Conservation (phyloP, 768 basidiomycete species). For the Sarcodon sp. region DNA sequence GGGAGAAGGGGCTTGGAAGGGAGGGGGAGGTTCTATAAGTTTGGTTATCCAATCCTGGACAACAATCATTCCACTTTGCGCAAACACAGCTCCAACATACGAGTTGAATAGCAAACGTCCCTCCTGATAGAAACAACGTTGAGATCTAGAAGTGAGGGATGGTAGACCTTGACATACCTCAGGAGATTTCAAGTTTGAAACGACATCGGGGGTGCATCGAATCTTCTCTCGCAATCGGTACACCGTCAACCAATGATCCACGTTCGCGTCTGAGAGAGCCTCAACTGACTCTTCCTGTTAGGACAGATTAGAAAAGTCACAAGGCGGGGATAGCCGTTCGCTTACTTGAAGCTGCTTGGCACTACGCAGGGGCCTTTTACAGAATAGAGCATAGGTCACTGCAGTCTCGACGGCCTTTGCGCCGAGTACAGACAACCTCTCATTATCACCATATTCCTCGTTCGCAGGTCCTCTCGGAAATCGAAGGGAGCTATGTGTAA, state of each 20-base stretch:
- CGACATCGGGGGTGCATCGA: slow-evolving; percentile 28
- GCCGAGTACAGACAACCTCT: slow-evolving; percentile 50
- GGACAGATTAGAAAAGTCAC: not conserved
- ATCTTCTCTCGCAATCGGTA: slow-evolving; percentile 44
- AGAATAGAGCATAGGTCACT: slow-evolving; percentile 37
- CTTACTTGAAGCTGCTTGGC: slow-evolving; percentile 32
- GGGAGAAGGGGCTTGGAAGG: not conserved
- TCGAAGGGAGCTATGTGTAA: slow-evolving; percentile 54
- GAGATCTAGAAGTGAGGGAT: not conserved
- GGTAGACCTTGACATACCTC: slow-evolving; percentile 15
- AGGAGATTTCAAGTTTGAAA: slow-evolving; percentile 21
- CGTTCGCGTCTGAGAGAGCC: slow-evolving; percentile 23
- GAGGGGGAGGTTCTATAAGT: slow-evolving; percentile 36
- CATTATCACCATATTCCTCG: slow-evolving; percentile 42
- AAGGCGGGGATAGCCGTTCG: slow-evolving; percentile 1
- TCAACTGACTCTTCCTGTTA: slow-evolving; percentile 15
- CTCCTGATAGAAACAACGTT: slow-evolving; percentile 26
- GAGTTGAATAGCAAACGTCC: slow-evolving; percentile 40
- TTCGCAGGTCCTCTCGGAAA: slow-evolving; percentile 11
- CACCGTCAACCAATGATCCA: slow-evolving; percentile 33
- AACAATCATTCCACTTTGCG: slow-evolving; percentile 34
- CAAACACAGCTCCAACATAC: slow-evolving; percentile 56
- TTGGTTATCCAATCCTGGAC: slow-evolving; percentile 48
- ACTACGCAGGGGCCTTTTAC: slow-evolving; percentile 27
- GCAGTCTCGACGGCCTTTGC: slow-evolving; percentile 35